Evolutionary conservation across 2,329 filamentous ascomycete species (phyloP), one percentile per base, ranked within the genome.

Genomic region (Didymella arachidicola): DNA sequence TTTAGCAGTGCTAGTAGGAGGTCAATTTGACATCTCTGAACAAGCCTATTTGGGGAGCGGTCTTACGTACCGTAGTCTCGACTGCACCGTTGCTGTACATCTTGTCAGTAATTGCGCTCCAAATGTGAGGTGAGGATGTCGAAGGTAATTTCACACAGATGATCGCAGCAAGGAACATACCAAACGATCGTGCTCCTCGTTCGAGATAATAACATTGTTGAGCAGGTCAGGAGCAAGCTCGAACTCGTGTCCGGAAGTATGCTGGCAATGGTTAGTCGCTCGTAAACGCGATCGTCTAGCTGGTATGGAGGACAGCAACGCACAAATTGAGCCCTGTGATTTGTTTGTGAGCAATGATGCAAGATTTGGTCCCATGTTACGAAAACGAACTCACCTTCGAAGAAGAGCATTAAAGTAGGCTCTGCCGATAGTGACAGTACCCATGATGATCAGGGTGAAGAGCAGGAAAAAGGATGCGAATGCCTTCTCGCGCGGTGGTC

Each of bases 391-490:
- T 79, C 76, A 89, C 88, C 85, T 84, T 71, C 83, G 82, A 52
- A 88, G 70, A 45, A 89, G 79, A 57, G 85, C 84, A 67, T 89
- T 83, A 66, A 89, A 85, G 76, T 89, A 85, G 48, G 77, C 74
- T 69, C 83, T 86, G 62, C 86, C 84, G 63, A 89, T 82, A 10
- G 85, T 87, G 49, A 89, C 82, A 63, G 80, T 72, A 11, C 72
- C 70, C 78, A 79, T 79, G 61, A 57, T 63, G 60, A 42, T 61
- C 59, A 61, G 50, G 61, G 49, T 58, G 26, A 55, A 53, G 53
- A 62, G 43, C 42, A 59, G 25, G 46, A 53, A 47, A 39, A 38
- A 50, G 50, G 53, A 59, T 51, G 39, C 51, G 32, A 50, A 52
- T 7, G 58, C 42, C 58, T 59, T 41, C 61, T 54, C 14, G 36